phyloP scores from a whole-genome alignment of 2,329 filamentous ascomycete species.

The Cladosporium sp. region DNA sequence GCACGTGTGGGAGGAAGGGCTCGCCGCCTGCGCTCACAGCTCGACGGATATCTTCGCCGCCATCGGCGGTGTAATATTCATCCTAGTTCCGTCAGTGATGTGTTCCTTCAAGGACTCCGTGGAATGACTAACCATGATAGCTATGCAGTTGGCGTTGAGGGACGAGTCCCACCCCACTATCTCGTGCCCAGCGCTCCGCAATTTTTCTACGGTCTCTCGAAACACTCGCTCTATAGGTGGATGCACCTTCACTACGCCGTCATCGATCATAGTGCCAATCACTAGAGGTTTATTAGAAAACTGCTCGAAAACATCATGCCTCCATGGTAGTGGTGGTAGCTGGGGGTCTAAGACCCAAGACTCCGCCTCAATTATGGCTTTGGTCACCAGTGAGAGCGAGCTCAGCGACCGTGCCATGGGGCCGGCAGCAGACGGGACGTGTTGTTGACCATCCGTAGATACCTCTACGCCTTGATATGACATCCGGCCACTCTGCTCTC shows the following conservation, averaged over 20 bases:
- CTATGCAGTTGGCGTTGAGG: slow-evolving; percentile 52
- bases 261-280: slow-evolving; percentile 23
- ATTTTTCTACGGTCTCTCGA: slow-evolving; percentile 12
- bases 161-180: slow-evolving; percentile 37
- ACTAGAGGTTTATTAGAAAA: slow-evolving; percentile 17
- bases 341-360: slow-evolving; percentile 42
- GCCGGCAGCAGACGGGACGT: slow-evolving; percentile 60
- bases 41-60: slow-evolving; percentile 58
- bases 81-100: slow-evolving; percentile 39
- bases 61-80: slow-evolving; percentile 58
- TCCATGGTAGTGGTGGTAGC: slow-evolving; percentile 41
- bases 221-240: slow-evolving; percentile 21
- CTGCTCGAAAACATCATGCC: slow-evolving; percentile 22
- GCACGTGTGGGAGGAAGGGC: slow-evolving; percentile 56
- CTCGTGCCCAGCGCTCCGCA: slow-evolving; percentile 38
- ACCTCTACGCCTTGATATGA: slow-evolving; percentile 58
- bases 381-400: slow-evolving; percentile 45
- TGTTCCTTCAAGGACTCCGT: neutral
- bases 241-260: slow-evolving; percentile 25
- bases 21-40: slow-evolving; percentile 55
- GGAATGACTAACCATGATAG: slow-evolving; percentile 51
- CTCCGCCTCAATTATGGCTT: slow-evolving; percentile 27
- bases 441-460: slow-evolving; percentile 60
- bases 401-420: slow-evolving; percentile 53
- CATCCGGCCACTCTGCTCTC: slow-evolving; percentile 49